These are phyloP conservation scores for Nothomitra cinnamomea DNA, from an alignment of 2,329 filamentous ascomycete genomes.

Conservation along the genomic window DNA sequence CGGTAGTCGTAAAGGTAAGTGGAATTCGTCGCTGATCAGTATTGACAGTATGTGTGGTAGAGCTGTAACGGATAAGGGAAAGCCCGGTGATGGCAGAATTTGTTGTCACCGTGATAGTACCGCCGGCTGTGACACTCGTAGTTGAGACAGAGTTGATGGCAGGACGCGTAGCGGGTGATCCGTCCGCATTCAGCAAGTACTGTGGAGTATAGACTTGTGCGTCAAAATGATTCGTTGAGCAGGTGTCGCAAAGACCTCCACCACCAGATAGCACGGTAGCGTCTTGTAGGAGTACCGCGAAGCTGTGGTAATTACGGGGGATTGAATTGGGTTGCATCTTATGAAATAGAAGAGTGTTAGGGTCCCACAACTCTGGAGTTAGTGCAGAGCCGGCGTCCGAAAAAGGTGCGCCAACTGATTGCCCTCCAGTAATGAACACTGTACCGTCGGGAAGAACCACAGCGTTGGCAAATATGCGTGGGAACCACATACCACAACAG, in stretches of 20 bases:
- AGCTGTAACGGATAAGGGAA: conserved; percentile 31
- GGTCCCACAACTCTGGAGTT: conserved; percentile 30
- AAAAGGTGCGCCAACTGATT: conserved; percentile 26
- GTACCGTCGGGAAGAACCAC: conserved; percentile 33
- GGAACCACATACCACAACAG: conserved; percentile 19
- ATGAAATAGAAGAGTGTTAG: conserved; percentile 24
- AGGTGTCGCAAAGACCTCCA: conserved; percentile 31
- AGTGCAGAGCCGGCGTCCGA: conserved; percentile 26
- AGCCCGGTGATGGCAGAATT: conserved; percentile 18
- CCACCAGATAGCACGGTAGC: conserved; percentile 33
- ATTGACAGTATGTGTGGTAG: conserved; percentile 37
- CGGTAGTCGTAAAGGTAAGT: conserved; percentile 17
- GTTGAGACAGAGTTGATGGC: conserved; percentile 22
- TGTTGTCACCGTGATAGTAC: conserved; percentile 19
- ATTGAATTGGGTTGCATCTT: conserved; percentile 21
- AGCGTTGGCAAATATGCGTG: conserved; percentile 28
- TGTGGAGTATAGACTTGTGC: conserved; percentile 38
- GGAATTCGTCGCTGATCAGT: conserved; percentile 39
- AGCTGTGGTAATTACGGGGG: conserved; percentile 33
- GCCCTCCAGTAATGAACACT: conserved; percentile 32
- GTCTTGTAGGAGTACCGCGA: conserved; percentile 32
- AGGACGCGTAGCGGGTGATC: conserved; percentile 25
- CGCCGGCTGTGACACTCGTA: conserved; percentile 18
- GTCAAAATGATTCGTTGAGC: conserved; percentile 33
- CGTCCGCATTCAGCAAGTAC: conserved; percentile 34